phyloP scores from a whole-genome alignment of 2,329 filamentous ascomycete species.

The Ambrosiella xylebori region DNA sequence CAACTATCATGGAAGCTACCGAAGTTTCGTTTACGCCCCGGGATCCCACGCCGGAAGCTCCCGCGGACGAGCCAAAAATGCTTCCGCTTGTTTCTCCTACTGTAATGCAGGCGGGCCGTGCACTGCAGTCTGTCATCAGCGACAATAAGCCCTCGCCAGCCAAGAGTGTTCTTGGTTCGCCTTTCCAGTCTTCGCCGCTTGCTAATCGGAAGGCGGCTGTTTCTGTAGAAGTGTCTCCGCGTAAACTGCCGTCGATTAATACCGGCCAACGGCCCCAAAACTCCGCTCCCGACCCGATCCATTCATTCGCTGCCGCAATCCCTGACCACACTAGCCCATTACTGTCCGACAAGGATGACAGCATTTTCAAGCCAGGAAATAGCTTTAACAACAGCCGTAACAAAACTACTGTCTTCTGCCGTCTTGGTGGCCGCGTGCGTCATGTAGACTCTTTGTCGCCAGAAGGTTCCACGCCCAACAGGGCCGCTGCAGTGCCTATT shows the following conservation, averaged over 20 bases:
- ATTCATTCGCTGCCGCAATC: neutral
- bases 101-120: conserved; percentile 39
- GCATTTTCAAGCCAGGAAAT: conserved; percentile 4
- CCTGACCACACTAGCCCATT: conserved; percentile 8
- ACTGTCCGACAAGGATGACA: conserved; percentile 6
- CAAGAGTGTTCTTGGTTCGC: conserved; percentile 35
- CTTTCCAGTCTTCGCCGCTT: conserved; percentile 24
- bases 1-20: conserved; percentile 1
- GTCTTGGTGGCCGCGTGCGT: conserved; percentile 9
- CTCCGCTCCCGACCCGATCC: neutral
- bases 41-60: neutral
- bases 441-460: conserved; percentile 10
- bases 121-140: conserved; percentile 39
- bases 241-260: neutral
- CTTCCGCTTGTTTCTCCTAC: conserved; percentile 18
- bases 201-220: conserved; percentile 1
- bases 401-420: conserved; percentile 4
- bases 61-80: neutral
- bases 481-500: conserved; percentile 3
- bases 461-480: conserved; percentile 3
- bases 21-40: conserved; percentile 2
- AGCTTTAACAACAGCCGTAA: conserved; percentile 3
- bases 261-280: neutral
- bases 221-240: conserved; percentile 5
- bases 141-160: conserved; percentile 39